Evolutionary conservation across 192 early-diverging fungal species (phyloP), one percentile per base, ranked within the genome.

Genomic region (Backusella morwellensis): DNA sequence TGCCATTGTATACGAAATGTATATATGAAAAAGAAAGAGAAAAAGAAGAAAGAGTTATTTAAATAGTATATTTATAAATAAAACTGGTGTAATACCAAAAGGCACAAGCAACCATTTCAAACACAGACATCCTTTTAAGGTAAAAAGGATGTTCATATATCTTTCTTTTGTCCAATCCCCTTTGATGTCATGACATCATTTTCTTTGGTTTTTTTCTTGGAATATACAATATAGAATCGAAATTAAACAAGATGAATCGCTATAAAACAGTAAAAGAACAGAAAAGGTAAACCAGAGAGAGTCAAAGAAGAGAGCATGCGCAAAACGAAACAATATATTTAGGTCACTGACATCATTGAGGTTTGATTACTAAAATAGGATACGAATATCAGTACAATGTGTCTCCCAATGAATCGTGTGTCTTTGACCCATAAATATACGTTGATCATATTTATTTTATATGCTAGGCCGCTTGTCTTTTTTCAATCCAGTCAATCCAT

Each of bases 1-100:
- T 74, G 54, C 56, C 73, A 66, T 70, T 70, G 34, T 63, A 26
- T 72, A 47, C 12, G 11, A 32, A 47, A 15, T 15, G 11, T 72
- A 15, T 72, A 23, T 72, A 29, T 72, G 14, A 38, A 42, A 42
- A 44, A 34, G 29, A 40, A 75, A 15, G 42, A 38, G 36, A 66
- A 9, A 59, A 50, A 66, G 59, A 36, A 40, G 19, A 23, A 36
- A 71, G 21, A 35, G 21, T 56, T 9, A 23, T 23, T 63, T 63
- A 29, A 26, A 63, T 63, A 63, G 29, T 63, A 29, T 26, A 63
- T 26, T 63, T 63, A 63, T 63, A 63, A 63, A 63, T 50, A 63
- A 63, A 29, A 26, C 56, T 12, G 11, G 56, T 29, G 56, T 63
- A 63, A 29, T 63, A 26, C 9, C 21, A 26, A 14, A 63, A 63